Percentiles rank a stretch among this genome's conserved stretches.
These are phyloP conservation scores for Candida berthetii DNA, from an alignment of 805 yeast genomes.

Conservation along the genomic window DNA sequence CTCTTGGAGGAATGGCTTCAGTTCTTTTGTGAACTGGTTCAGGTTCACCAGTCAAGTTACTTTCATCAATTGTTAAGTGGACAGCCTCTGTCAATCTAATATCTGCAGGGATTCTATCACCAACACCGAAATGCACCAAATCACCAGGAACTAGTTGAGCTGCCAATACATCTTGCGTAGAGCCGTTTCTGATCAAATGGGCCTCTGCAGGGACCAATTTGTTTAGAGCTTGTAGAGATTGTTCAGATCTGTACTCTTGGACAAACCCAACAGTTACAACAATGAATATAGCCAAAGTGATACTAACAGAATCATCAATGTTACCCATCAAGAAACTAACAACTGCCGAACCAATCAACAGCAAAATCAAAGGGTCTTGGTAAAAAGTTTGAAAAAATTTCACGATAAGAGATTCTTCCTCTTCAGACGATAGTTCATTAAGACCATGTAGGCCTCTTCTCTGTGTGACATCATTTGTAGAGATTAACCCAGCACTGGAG, in stretches of 20 bases:
- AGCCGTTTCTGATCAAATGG: conserved; percentile 78
- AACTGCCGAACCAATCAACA: conserved; percentile 85
- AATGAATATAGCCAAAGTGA: conserved; percentile 84
- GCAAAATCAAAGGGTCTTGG: conserved; percentile 84
- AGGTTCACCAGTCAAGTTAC: conserved; percentile 93
- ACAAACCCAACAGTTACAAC: conserved; percentile 97
- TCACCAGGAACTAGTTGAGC: conserved; percentile 93
- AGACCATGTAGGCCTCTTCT: conserved; percentile 73
- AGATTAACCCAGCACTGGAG: conserved; percentile 49
- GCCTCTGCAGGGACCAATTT: conserved; percentile 96
- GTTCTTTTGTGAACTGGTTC: conserved; percentile 70
- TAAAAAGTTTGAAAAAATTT: conserved; percentile 78
- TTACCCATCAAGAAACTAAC: conserved; percentile 92
- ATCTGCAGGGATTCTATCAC: conserved; percentile 97
- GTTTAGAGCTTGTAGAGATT: conserved; percentile 88
- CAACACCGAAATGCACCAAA: conserved; percentile 80
- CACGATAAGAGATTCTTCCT: conserved; percentile 62
- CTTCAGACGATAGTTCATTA: conserved; percentile 74
- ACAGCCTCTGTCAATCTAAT: conserved; percentile 73
- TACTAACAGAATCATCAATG: conserved; percentile 91
- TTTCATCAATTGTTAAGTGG: conserved; percentile 84
- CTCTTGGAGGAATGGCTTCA: conserved; percentile 33
- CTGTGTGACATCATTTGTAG: conserved; percentile 62
- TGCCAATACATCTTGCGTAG: conserved; percentile 78
- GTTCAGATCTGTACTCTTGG: conserved; percentile 94